Conservation (phyloP, 768 basidiomycete genomes). For the Leccinum rimulosum region DNA sequence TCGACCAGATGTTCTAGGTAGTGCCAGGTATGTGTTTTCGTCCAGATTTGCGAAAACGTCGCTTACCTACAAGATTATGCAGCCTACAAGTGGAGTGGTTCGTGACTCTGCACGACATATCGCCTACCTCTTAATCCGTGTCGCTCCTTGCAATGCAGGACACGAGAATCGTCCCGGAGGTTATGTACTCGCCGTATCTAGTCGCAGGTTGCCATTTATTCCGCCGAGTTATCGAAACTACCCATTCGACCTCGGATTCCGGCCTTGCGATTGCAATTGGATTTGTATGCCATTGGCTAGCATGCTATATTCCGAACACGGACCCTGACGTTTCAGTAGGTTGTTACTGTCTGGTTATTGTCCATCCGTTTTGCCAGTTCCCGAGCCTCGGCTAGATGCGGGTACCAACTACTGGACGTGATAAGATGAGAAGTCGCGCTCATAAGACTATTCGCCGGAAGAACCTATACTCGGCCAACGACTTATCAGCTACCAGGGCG, state of each 20-base stretch:
- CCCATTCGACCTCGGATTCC: background rate
- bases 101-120: background rate
- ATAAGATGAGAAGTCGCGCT: background rate
- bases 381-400: background rate
- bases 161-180: background rate
- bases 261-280: background rate
- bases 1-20: conserved; percentile 42
- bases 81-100: background rate
- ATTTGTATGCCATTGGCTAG: background rate
- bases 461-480: background rate
- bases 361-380: background rate
- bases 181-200: background rate
- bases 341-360: background rate
- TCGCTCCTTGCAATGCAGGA: background rate
- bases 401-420: background rate
- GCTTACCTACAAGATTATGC: conserved; percentile 1
- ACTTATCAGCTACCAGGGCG: background rate
- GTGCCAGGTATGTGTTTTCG: conserved; percentile 11
- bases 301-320: background rate
- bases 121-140: background rate
- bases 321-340: background rate
- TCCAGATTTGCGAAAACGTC: background rate
- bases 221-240: background rate
- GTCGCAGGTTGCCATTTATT: background rate
- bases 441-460: background rate